Evolutionary conservation across 345 rosid genomes (phyloP).

Genomic region (Combretum micranthum): DNA sequence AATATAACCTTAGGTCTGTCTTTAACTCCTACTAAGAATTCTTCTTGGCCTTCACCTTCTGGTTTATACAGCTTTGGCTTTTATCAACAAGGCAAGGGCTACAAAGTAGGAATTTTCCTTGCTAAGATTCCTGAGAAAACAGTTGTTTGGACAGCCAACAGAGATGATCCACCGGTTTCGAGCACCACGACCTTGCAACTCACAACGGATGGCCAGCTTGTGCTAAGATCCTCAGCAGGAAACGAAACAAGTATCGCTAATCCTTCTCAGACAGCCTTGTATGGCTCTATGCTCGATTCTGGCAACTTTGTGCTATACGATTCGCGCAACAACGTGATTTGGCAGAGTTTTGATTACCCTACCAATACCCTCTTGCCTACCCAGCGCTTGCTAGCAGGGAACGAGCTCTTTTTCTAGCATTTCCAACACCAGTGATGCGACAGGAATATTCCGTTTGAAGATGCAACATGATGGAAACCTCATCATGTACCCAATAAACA

Average conservation of each 20-base stretch:
- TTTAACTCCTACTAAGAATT: neutral
- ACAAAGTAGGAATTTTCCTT: constrained; percentile 7
- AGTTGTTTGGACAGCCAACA: constrained; percentile 22
- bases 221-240: constrained; percentile 7
- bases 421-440: constrained; percentile 14
- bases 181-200: constrained; percentile 11
- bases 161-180: constrained; percentile 17
- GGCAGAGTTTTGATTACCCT: constrained; percentile 28
- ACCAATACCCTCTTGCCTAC: constrained; percentile 24
- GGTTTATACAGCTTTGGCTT: neutral
- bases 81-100: neutral
- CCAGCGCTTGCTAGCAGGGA: constrained; percentile 3
- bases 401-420: constrained; percentile 14
- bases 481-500: constrained; percentile 17
- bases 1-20: neutral
- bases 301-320: constrained; percentile 20
- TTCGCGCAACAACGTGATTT: neutral
- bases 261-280: neutral
- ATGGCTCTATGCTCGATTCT: constrained; percentile 24
- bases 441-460: constrained; percentile 13
- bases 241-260: neutral
- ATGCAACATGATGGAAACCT: constrained; percentile 24
- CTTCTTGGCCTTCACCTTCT: neutral
- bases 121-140: neutral
- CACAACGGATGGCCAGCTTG: constrained; percentile 13